Conservation (phyloP, 768 basidiomycete genomes). For the Auriculariales sp. region DNA sequence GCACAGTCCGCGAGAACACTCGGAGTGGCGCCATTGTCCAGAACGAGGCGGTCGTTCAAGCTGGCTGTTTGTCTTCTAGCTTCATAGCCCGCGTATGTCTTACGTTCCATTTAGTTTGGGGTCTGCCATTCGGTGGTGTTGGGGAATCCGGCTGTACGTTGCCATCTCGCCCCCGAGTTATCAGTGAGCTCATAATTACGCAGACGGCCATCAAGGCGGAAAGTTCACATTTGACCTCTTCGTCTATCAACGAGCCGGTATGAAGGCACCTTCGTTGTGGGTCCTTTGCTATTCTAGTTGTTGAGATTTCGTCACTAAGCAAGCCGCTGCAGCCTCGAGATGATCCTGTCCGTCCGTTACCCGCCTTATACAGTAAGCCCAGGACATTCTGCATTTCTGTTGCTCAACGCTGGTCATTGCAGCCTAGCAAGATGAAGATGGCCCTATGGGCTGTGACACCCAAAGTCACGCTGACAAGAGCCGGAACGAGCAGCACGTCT, state of each 20-base stretch:
- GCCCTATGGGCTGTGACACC: not conserved
- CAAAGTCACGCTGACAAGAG: not conserved
- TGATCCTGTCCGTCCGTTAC: conserved; percentile 18
- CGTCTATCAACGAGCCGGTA: conserved; percentile 52
- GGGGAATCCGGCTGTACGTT: conserved; percentile 58
- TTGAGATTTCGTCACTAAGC: not conserved
- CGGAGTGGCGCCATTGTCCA: conserved; percentile 53
- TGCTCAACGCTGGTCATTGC: not conserved
- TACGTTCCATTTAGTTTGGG: conserved; percentile 27
- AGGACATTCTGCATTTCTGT: not conserved
- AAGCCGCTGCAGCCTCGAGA: conserved; percentile 17
- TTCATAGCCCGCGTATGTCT: not conserved
- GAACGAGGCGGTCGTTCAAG: conserved; percentile 58
- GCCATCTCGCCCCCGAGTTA: not conserved
- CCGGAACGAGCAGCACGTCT: not conserved
- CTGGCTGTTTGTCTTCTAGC: conserved; percentile 27
- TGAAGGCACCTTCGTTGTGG: conserved; percentile 27
- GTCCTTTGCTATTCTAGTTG: conserved; percentile 3
- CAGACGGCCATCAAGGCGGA: conserved; percentile 56
- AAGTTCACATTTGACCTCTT: conserved; percentile 67
- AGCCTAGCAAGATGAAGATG: conserved; percentile 1
- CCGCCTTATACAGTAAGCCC: conserved; percentile 23
- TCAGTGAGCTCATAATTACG: not conserved
- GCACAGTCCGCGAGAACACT: conserved; percentile 50
- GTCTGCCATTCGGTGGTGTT: conserved; percentile 61